phyloP scores from a whole-genome alignment of 177 flowering plant genomes.

The Vitis hybrid region DNA sequence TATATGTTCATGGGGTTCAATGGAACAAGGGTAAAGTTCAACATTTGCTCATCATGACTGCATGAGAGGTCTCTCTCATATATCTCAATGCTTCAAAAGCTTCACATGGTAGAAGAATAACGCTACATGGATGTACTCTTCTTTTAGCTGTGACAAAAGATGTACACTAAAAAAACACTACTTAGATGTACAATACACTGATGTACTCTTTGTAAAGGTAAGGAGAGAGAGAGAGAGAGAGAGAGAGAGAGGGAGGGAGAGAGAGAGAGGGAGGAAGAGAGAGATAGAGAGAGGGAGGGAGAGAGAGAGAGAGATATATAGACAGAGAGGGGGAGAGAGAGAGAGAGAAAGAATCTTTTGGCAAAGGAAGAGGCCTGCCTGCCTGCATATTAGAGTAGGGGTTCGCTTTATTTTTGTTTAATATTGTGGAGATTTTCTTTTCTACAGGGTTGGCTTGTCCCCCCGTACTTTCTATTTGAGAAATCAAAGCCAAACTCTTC shows the following conservation, averaged over 20 bases:
- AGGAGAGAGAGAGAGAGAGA: constrained; percentile 6
- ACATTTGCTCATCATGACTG: constrained; percentile 25
- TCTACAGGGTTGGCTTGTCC: constrained; percentile 15
- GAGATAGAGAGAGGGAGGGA: constrained; percentile 1
- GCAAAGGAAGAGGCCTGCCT: constrained; percentile 28
- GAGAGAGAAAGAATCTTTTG: constrained; percentile 27
- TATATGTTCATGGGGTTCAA: background rate
- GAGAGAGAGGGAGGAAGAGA: background rate
- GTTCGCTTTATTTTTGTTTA: constrained; percentile 15
- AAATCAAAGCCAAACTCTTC: constrained; percentile 18
- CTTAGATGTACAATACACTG: background rate
- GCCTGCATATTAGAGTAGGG: constrained; percentile 30
- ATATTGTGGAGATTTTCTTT: constrained; percentile 10
- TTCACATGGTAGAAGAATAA: constrained; percentile 26
- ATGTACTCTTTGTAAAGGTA: background rate
- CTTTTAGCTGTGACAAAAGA: constrained; percentile 18
- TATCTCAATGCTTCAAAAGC: constrained; percentile 8
- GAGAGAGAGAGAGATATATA: background rate
- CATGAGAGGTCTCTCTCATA: constrained; percentile 22
- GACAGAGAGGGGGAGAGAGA: constrained; percentile 3
- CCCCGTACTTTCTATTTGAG: constrained; percentile 9
- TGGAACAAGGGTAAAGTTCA: constrained; percentile 8
- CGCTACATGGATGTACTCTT: constrained; percentile 18
- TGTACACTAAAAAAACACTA: background rate
- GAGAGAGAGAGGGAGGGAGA: constrained; percentile 9